Percentiles rank a stretch among this genome's conserved stretches.
Evolutionary conservation across 768 basidiomycete genomes (phyloP).

Genomic region (Boletus tylopilopsis): DNA sequence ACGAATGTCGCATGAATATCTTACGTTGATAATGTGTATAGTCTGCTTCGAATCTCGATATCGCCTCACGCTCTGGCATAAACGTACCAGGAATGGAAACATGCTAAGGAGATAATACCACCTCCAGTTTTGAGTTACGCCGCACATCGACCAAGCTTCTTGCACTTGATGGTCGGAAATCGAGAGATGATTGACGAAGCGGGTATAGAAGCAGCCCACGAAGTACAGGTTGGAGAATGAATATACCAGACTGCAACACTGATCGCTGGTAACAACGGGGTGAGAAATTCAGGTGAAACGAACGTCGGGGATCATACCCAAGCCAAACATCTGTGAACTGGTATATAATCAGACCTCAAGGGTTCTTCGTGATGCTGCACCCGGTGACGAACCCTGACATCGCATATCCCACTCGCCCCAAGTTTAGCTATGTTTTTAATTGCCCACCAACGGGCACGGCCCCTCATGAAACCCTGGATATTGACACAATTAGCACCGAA

Average conservation of each 20-base stretch:
- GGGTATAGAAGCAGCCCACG: slow-evolving; percentile 68
- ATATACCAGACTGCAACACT: slow-evolving; percentile 77
- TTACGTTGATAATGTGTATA: slow-evolving; percentile 86
- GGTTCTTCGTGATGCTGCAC: neutral
- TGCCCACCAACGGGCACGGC: slow-evolving; percentile 68
- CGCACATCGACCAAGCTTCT: slow-evolving; percentile 41
- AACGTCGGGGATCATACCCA: slow-evolving; percentile 47
- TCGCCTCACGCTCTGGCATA: slow-evolving; percentile 87
- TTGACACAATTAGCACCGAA: too few species aligned
- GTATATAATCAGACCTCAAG: slow-evolving; percentile 2
- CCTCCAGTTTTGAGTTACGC: slow-evolving; percentile 52
- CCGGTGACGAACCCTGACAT: slow-evolving; percentile 58
- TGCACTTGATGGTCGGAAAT: slow-evolving; percentile 35
- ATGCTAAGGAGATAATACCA: slow-evolving; percentile 53
- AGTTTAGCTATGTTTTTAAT: slow-evolving; percentile 60
- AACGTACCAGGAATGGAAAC: slow-evolving; percentile 71
- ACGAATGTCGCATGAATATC: slow-evolving; percentile 16
- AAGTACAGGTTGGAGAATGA: slow-evolving; percentile 70
- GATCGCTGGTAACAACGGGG: slow-evolving; percentile 49
- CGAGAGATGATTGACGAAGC: neutral
- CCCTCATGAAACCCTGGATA: slow-evolving; percentile 40
- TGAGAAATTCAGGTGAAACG: slow-evolving; percentile 5
- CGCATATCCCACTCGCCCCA: slow-evolving; percentile 60
- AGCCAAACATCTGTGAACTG: slow-evolving; percentile 90
- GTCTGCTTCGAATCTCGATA: slow-evolving; percentile 69